These are phyloP conservation scores for Mortierella sp. DNA, from an alignment of 371 early-diverging fungal species.

Conservation along the genomic window DNA sequence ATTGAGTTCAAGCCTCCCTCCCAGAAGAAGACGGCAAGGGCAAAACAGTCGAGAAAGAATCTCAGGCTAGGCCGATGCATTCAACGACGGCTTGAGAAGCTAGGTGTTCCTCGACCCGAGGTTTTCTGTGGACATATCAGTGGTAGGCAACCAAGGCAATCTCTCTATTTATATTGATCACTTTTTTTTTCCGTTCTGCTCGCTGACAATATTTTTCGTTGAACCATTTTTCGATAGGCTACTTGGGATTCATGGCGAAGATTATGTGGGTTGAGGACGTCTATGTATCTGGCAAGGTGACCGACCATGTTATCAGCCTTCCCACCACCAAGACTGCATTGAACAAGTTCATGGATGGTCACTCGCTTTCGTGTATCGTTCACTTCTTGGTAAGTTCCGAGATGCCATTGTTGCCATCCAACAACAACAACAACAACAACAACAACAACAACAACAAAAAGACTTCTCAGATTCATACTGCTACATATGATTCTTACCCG, in stretches of 20 bases:
- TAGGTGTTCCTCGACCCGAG: background rate
- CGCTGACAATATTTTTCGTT: background rate
- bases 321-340: background rate
- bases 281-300: background rate
- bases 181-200: background rate
- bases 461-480: background rate
- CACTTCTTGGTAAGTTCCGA: constrained; percentile 6
- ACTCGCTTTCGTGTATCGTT: background rate
- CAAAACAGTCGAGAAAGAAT: background rate
- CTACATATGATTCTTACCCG: background rate
- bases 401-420: background rate
- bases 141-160: constrained; percentile 1
- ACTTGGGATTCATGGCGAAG: background rate
- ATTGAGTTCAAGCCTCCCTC: constrained; percentile 1
- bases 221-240: constrained; percentile 1
- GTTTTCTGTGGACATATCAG: background rate
- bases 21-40: background rate
- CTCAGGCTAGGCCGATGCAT: constrained; percentile 1
- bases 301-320: background rate
- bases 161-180: too few relatives aligned
- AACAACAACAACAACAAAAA: too few relatives aligned
- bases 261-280: constrained; percentile 1
- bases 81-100: background rate
- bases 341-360: background rate
- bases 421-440: too few relatives aligned